Evolutionary conservation across 1,284 basidiomycete genomes (phyloP).

Genomic region (Xanthoconium separans): DNA sequence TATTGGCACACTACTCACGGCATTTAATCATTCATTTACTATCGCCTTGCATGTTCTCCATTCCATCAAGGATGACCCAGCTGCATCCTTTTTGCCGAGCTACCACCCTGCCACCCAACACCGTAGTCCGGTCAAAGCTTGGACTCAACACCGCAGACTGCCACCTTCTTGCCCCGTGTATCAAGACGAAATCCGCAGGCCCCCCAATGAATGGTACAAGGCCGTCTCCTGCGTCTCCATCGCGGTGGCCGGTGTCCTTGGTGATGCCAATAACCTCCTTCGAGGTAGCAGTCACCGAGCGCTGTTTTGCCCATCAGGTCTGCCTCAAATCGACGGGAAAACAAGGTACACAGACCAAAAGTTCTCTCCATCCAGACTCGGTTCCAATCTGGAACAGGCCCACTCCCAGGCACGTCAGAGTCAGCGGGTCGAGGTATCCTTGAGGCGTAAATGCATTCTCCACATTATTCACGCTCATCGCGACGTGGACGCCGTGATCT

Average conservation of each 20-base stretch:
- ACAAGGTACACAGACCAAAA: constrained; percentile 43
- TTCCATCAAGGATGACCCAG: constrained; percentile 20
- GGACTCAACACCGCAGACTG: constrained; percentile 51
- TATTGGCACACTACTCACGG: neutral
- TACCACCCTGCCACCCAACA: constrained; percentile 26
- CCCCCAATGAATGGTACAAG: constrained; percentile 42
- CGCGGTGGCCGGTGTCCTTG: constrained; percentile 8
- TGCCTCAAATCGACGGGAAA: neutral
- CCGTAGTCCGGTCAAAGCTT: constrained; percentile 40
- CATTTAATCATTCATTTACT: neutral
- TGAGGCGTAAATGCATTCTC: constrained; percentile 69
- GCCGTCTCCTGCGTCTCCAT: constrained; percentile 15
- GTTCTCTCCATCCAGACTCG: constrained; percentile 41
- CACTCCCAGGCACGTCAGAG: constrained; percentile 56
- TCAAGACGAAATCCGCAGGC: constrained; percentile 58
- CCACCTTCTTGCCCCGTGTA: constrained; percentile 48
- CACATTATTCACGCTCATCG: constrained; percentile 63
- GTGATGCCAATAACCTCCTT: constrained; percentile 46
- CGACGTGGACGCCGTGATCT: constrained; percentile 47
- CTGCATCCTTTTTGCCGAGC: constrained; percentile 21
- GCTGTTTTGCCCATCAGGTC: constrained; percentile 30
- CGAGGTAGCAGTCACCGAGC: constrained; percentile 45
- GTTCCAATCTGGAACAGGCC: constrained; percentile 59
- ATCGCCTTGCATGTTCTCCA: neutral
- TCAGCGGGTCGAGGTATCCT: constrained; percentile 59